These are phyloP conservation scores for Heritiera fomes DNA, from an alignment of 345 rosid species.

Conservation along the genomic window DNA sequence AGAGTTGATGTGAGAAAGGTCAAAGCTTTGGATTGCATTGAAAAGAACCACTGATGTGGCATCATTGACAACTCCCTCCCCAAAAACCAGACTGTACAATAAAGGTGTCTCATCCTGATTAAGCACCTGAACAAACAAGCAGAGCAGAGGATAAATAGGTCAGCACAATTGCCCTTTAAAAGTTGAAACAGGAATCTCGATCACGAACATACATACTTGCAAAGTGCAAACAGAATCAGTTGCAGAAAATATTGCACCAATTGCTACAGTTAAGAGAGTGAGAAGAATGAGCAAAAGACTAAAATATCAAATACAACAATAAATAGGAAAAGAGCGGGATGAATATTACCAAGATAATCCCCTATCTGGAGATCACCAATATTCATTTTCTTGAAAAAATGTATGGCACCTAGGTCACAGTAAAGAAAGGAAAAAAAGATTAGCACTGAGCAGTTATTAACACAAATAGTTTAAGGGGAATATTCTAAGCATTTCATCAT, in stretches of 20 bases:
- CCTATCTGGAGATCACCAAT: slow-evolving; percentile 59
- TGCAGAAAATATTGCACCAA: slow-evolving; percentile 96
- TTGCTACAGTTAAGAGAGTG: slow-evolving; percentile 52
- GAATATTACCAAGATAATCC: slow-evolving; percentile 75
- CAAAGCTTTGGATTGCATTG: slow-evolving; percentile 87
- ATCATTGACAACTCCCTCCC: slow-evolving; percentile 97
- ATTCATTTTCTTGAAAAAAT: slow-evolving; percentile 71
- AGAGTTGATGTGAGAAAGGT: slow-evolving; percentile 65
- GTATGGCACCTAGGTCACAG: slow-evolving; percentile 59
- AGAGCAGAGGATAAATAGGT: not conserved
- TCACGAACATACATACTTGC: slow-evolving; percentile 52
- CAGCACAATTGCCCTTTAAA: not conserved
- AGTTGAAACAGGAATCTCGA: slow-evolving; percentile 13
- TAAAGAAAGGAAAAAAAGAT: slow-evolving; percentile 4
- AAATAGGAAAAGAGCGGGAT: slow-evolving; percentile 3
- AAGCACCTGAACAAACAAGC: slow-evolving; percentile 59
- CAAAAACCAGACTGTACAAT: slow-evolving; percentile 85
- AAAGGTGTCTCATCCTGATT: slow-evolving; percentile 93
- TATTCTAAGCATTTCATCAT: not conserved
- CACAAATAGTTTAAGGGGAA: not conserved
- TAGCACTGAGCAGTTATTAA: slow-evolving; percentile 7
- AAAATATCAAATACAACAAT: not conserved
- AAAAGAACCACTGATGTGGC: slow-evolving; percentile 98
- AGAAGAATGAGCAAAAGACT: slow-evolving; percentile 17
- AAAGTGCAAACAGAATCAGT: slow-evolving; percentile 98